Evolutionary conservation across 2,329 filamentous ascomycete genomes (phyloP).

Genomic region (Colletotrichum sansevieriae): DNA sequence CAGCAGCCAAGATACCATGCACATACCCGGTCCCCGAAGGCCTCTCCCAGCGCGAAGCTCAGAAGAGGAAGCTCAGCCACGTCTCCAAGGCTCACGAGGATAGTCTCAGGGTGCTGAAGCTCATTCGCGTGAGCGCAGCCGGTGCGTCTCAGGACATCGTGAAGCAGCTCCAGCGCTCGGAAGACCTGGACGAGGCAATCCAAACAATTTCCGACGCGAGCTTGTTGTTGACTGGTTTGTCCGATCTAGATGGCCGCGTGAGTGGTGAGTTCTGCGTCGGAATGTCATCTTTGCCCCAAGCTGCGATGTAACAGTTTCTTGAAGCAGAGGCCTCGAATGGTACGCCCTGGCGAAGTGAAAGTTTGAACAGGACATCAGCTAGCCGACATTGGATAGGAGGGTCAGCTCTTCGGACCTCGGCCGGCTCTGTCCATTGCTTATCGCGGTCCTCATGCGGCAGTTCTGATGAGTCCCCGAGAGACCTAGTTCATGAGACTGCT

Average conservation of each 20-base stretch:
- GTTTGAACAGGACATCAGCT: too few relatives aligned
- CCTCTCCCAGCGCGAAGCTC: constrained; percentile 20
- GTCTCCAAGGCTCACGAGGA: constrained; percentile 25
- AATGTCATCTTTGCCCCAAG: too few relatives aligned
- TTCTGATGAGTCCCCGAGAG: background rate
- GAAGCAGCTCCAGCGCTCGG: constrained; percentile 10
- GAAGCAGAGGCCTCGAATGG: too few relatives aligned
- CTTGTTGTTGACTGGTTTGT: background rate
- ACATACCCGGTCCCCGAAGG: constrained; percentile 32
- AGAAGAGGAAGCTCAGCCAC: constrained; percentile 21
- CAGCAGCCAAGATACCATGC: background rate
- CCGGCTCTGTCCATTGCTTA: too few relatives aligned
- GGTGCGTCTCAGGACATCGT: constrained; percentile 19
- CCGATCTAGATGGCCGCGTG: background rate
- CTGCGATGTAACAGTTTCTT: too few relatives aligned
- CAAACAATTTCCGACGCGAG: constrained; percentile 25
- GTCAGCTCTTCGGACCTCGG: too few relatives aligned
- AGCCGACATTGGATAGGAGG: too few relatives aligned
- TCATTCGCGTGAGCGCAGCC: constrained; percentile 15
- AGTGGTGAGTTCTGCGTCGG: background rate
- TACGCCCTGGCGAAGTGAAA: too few relatives aligned
- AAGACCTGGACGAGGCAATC: constrained; percentile 16
- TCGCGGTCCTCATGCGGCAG: background rate
- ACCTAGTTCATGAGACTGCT: background rate
- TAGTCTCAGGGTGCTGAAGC: constrained; percentile 17